These are phyloP conservation scores for Leccinum variabile DNA, from an alignment of 1,284 basidiomycete genomes.

Conservation along the genomic window DNA sequence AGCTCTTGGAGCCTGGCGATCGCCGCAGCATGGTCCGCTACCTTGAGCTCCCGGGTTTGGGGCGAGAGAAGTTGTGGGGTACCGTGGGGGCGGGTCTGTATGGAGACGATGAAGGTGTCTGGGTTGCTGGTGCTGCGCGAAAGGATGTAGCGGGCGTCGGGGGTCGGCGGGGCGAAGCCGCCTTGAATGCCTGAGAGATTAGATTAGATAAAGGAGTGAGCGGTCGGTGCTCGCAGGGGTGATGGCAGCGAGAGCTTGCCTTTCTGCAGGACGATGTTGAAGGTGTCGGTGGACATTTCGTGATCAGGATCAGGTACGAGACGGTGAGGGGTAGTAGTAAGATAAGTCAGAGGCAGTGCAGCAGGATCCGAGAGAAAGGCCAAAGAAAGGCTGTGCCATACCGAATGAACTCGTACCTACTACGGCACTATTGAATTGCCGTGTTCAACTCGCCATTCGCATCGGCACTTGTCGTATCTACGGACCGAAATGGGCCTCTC, in stretches of 20 bases:
- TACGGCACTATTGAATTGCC: not conserved
- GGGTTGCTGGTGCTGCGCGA: conserved; percentile 38
- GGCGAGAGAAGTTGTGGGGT: conserved; percentile 44
- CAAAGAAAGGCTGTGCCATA: too few relatives aligned
- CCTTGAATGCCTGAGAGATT: conserved; percentile 55
- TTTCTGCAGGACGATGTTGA: conserved; percentile 28
- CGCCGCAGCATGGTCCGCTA: conserved; percentile 41
- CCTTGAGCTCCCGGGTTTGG: conserved; percentile 33
- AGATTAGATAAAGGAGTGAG: not conserved
- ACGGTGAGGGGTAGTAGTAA: too few relatives aligned
- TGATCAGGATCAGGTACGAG: not conserved
- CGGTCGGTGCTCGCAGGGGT: not conserved
- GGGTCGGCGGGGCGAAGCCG: conserved; percentile 70
- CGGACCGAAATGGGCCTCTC: not conserved
- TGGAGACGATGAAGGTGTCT: conserved; percentile 45
- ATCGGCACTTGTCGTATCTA: not conserved
- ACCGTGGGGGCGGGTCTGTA: conserved; percentile 49
- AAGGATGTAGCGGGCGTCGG: conserved; percentile 54
- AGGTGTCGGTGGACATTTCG: conserved; percentile 17
- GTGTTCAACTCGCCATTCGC: not conserved
- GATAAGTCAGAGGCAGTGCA: conserved; percentile 3
- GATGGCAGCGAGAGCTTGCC: conserved; percentile 26
- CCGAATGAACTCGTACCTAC: not conserved
- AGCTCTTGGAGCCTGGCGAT: conserved; percentile 58
- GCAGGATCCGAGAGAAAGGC: not conserved